These are phyloP conservation scores for Metarhizium rileyi DNA, from an alignment of 2,329 filamentous ascomycete genomes.

Conservation along the genomic window DNA sequence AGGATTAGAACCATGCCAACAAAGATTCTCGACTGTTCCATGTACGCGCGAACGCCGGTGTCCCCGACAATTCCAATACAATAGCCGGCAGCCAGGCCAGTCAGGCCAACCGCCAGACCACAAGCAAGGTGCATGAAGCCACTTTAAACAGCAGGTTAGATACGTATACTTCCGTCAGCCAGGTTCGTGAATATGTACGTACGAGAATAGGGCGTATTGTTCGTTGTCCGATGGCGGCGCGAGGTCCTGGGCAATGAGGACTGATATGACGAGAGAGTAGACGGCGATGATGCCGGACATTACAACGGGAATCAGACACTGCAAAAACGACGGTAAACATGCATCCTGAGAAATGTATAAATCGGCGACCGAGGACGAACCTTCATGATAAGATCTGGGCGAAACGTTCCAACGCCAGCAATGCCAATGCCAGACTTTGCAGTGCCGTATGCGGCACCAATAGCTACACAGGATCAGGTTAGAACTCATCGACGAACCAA, in stretches of 20 bases:
- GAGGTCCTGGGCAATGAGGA: constrained; percentile 89
- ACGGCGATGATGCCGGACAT: constrained; percentile 99
- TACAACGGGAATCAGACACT: constrained; percentile 81
- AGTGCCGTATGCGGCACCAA: constrained; percentile 77
- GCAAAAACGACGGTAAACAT: not conserved
- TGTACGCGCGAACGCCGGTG: constrained; percentile 85
- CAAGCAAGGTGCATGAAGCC: constrained; percentile 91
- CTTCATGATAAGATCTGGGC: constrained; percentile 88
- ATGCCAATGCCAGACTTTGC: constrained; percentile 86
- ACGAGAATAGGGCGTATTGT: constrained; percentile 79
- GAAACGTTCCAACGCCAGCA: constrained; percentile 73
- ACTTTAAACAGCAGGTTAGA: constrained; percentile 31
- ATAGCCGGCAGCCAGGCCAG: constrained; percentile 89
- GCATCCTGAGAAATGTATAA: not conserved
- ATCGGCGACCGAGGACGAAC: constrained; percentile 30
- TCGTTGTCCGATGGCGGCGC: constrained; percentile 51
- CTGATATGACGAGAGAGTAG: constrained; percentile 92
- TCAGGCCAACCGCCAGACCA: constrained; percentile 82
- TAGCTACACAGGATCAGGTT: constrained; percentile 26
- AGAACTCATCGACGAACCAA: constrained; percentile 6
- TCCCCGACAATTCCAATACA: constrained; percentile 95
- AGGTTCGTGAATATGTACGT: constrained; percentile 22
- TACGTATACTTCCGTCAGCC: not conserved
- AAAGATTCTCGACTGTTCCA: constrained; percentile 92
- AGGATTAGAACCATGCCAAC: constrained; percentile 98